Evolutionary conservation across 495 filamentous ascomycete species (phyloP).

Genomic region (Pyrenula massariospora): DNA sequence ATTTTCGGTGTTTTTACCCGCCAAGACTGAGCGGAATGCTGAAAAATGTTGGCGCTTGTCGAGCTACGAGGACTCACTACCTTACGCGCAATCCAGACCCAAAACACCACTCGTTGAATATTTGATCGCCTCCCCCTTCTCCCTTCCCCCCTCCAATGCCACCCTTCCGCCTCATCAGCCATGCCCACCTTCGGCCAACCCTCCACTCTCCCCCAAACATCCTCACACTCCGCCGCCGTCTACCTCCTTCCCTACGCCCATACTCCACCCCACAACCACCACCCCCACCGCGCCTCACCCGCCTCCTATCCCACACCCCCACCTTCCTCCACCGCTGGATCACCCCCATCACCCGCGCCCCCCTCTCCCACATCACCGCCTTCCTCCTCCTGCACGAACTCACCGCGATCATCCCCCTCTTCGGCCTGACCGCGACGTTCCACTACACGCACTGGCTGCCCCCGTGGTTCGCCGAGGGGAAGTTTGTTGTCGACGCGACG

Average conservation of each 20-base stretch:
- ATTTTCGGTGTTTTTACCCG: too few species aligned
- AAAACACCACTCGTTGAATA: too few species aligned
- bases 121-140: too few species aligned
- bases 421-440: constrained; percentile 64
- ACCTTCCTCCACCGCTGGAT: constrained; percentile 54
- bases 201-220: constrained; percentile 5
- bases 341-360: constrained; percentile 56
- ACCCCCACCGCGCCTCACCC: constrained; percentile 28
- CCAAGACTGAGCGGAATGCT: too few species aligned
- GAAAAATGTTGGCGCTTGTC: too few species aligned
- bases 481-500: constrained; percentile 5
- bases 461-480: constrained; percentile 37
- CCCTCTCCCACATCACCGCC: constrained; percentile 68
- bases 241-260: constrained; percentile 13
- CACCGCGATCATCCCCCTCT: constrained; percentile 70
- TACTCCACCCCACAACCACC: constrained; percentile 5
- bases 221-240: constrained; percentile 7
- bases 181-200: constrained; percentile 8
- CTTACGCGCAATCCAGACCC: too few species aligned
- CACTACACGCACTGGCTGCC: constrained; percentile 61
- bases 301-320: constrained; percentile 48
- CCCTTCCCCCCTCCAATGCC: constrained; percentile 6
- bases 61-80: too few species aligned
- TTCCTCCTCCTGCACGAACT: constrained; percentile 89
- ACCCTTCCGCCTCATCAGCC: background rate